phyloP scores from a whole-genome alignment of 768 basidiomycete species.

The Goffeauzyma gilvescens region DNA sequence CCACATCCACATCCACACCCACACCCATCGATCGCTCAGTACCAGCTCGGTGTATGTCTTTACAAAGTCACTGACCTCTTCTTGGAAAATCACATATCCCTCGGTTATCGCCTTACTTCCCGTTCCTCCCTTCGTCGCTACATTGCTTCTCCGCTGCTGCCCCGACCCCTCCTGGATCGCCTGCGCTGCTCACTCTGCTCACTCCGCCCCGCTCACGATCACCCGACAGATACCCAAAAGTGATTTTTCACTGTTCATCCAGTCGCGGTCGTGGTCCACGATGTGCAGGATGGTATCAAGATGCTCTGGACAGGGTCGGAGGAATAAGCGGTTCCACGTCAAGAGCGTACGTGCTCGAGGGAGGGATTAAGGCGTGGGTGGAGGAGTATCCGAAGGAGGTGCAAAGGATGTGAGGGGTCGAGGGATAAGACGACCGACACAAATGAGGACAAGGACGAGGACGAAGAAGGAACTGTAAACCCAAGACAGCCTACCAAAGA shows the following conservation, averaged over 20 bases:
- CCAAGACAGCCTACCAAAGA: no score
- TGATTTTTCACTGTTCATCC: conserved; percentile 18
- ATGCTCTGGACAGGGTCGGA: conserved; percentile 6
- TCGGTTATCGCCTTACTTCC: background rate
- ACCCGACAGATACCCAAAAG: conserved; percentile 4
- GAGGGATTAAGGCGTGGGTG: conserved; percentile 17
- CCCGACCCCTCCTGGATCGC: no score
- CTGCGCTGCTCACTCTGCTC: no score
- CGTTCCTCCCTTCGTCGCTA: background rate
- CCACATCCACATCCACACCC: no score
- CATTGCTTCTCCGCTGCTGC: no score
- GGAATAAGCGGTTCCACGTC: conserved; percentile 1
- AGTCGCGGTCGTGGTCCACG: conserved; percentile 14
- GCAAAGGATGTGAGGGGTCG: conserved; percentile 2
- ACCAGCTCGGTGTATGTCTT: no score
- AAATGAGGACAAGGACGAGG: no score
- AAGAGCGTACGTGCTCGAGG: conserved; percentile 9
- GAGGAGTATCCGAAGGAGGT: conserved; percentile 7
- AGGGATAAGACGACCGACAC: no score
- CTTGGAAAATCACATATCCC: no score
- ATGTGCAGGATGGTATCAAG: conserved; percentile 18
- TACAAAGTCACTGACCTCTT: background rate
- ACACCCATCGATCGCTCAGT: no score
- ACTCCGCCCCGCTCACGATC: no score
- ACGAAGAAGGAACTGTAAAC: no score